These are phyloP conservation scores for Favolaschia claudopus DNA, from an alignment of 768 basidiomycete genomes.

Conservation along the genomic window DNA sequence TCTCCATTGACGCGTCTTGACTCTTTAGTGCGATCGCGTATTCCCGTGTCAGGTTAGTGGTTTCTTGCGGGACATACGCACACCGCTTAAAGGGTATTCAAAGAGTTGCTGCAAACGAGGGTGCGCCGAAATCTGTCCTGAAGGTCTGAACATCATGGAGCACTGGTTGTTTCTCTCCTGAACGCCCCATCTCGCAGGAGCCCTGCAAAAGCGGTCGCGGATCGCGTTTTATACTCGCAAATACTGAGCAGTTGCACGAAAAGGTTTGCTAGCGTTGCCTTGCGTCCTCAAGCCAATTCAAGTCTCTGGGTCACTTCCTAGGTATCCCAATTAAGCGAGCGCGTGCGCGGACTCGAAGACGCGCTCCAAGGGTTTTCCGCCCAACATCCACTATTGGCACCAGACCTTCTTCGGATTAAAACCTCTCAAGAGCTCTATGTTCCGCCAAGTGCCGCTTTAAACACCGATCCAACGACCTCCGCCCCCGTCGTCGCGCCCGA, in stretches of 20 bases:
- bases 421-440: constrained; percentile 72
- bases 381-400: constrained; percentile 62
- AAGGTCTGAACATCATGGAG: constrained; percentile 33
- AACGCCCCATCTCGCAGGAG: constrained; percentile 13
- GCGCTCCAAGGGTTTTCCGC: constrained; percentile 57
- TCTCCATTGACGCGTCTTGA: constrained; percentile 8
- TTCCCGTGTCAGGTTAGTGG: constrained; percentile 64
- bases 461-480: constrained; percentile 3
- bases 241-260: constrained; percentile 70
- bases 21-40: constrained; percentile 66
- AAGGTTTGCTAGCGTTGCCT: neutral
- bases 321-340: constrained; percentile 66
- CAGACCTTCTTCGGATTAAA: constrained; percentile 69
- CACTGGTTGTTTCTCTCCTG: constrained; percentile 20
- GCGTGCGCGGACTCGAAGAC: constrained; percentile 70
- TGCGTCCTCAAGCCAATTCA: constrained; percentile 33
- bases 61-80: constrained; percentile 1
- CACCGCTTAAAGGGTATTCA: constrained; percentile 24
- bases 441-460: constrained; percentile 26
- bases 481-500: constrained; percentile 51
- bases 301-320: too few species aligned
- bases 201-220: constrained; percentile 24
- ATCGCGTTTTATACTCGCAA: constrained; percentile 69
- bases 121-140: constrained; percentile 64
- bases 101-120: constrained; percentile 74